Evolutionary conservation across 2,329 filamentous ascomycete genomes (phyloP).

Genomic region (Cyphellophora europaea): DNA sequence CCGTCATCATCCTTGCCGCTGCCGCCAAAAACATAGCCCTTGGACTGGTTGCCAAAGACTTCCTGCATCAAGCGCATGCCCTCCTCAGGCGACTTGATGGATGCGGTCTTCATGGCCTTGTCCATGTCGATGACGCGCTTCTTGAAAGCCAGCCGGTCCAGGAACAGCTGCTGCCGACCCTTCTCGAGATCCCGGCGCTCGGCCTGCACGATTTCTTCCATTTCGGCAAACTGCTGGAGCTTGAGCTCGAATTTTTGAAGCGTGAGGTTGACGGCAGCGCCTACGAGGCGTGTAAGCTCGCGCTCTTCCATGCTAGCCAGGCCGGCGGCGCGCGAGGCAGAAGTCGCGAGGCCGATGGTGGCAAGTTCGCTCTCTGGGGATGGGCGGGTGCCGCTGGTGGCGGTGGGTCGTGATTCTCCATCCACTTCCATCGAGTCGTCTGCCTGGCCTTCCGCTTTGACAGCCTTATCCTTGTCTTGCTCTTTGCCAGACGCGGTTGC

Average conservation of each 20-base stretch:
- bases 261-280: slow-evolving; percentile 85
- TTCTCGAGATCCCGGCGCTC: slow-evolving; percentile 89
- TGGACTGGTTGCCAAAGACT: slow-evolving; percentile 5
- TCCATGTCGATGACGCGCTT: slow-evolving; percentile 77
- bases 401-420: slow-evolving; percentile 28
- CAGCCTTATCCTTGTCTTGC: slow-evolving; percentile 32
- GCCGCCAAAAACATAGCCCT: slow-evolving; percentile 5
- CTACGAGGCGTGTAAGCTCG: slow-evolving; percentile 89
- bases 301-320: slow-evolving; percentile 94
- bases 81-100: slow-evolving; percentile 33
- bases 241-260: slow-evolving; percentile 94
- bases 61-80: slow-evolving; percentile 19
- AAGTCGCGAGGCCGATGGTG: slow-evolving; percentile 74
- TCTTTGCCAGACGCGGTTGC: slow-evolving; percentile 45
- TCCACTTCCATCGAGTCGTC: slow-evolving; percentile 57
- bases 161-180: slow-evolving; percentile 82
- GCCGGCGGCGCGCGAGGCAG: slow-evolving; percentile 75
- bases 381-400: slow-evolving; percentile 1
- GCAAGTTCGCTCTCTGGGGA: slow-evolving; percentile 41
- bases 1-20: not conserved
- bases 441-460: slow-evolving; percentile 32
- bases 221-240: slow-evolving; percentile 89
- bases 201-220: slow-evolving; percentile 84
- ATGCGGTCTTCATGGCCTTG: slow-evolving; percentile 49
- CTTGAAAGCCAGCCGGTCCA: slow-evolving; percentile 85